A percentile compares a stretch with the other conserved stretches of the same genome.
Conservation (phyloP, 169 alveolate species). For the Cyclospora cayetanensis region DNA sequence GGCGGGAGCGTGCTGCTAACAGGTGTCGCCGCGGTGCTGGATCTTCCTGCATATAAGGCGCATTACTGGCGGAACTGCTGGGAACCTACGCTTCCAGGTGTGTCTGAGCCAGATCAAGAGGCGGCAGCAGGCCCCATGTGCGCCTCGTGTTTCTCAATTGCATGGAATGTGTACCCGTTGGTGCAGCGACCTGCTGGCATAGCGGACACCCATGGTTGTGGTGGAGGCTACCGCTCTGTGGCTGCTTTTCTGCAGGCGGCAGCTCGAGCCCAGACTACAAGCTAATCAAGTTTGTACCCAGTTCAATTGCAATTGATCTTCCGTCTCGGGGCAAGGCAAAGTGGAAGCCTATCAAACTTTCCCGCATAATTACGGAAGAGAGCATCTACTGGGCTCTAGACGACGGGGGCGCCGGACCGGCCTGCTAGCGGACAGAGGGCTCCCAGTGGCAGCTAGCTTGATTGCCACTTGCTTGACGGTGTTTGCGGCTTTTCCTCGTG, state of each 20-base stretch:
- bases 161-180: no score
- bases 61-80: slow-evolving; percentile 36
- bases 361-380: background rate
- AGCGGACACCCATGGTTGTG: no score
- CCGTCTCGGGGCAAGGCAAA: background rate
- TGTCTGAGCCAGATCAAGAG: no score
- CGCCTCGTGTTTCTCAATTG: no score
- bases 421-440: background rate
- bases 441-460: background rate
- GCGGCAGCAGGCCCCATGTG: no score
- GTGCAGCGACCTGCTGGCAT: no score
- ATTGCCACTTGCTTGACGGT: background rate
- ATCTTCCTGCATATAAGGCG: background rate
- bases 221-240: no score
- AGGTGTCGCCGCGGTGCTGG: slow-evolving; percentile 25
- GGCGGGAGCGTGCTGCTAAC: slow-evolving; percentile 29
- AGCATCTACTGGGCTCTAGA: background rate
- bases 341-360: slow-evolving; percentile 16
- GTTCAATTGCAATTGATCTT: background rate
- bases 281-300: slow-evolving; percentile 27
- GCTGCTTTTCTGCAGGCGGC: slow-evolving; percentile 13
- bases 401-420: no score
- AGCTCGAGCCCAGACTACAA: background rate
- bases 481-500: background rate
- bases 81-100: background rate